Evolutionary conservation across 192 early-diverging fungal genomes (phyloP), one percentile per base, ranked within the genome.

Genomic region (Gamsiella multidivaricata): DNA sequence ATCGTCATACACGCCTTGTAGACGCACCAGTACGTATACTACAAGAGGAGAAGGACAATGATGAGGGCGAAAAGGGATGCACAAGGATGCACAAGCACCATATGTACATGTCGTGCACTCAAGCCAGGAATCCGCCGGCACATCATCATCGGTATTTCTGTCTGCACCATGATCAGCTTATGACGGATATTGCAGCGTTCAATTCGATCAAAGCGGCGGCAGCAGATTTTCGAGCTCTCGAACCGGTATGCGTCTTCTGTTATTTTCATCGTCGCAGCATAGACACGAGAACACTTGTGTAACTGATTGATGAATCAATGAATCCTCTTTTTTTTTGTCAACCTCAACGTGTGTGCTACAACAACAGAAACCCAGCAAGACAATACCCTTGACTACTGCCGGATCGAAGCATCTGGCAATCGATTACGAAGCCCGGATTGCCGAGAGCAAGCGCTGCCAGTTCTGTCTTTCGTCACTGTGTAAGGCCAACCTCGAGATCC

Each of bases 131-230:
- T 17, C 42, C 52, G 4, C 58, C 58, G 1, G 58, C 32, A 25
- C 58, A 61, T 39, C 71, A 75, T 26, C 65, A 76, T 43, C 57
- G 65, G 17, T 76, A 46, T 46, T 25, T 76, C 59, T 76, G 65
- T 55, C 29, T 76, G 45, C 73, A 76, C 39, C 65, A 76, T 36
- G 64, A 68, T 29, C 73, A 76, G 23, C 23, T 67, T 10, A 76
- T 76, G 58, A 50, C 73, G 5, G 59, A 76, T 49, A 55, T 76
- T 7, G 71, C 63, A 4, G 61, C 70, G 2, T 33, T 47, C 25
- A 65, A n/a, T 14, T 52, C 70, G 3, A 23, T 20, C 1, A 32
- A 53, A 3, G 42, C 33, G 32, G 20, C 37, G 15, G 33, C 37
- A 22, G 17, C 56, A 7, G 36, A 22, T 26, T 6, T 28, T 58